Conservation (phyloP, 371 early-diverging fungal genomes). For the Chytridiales sp. region DNA sequence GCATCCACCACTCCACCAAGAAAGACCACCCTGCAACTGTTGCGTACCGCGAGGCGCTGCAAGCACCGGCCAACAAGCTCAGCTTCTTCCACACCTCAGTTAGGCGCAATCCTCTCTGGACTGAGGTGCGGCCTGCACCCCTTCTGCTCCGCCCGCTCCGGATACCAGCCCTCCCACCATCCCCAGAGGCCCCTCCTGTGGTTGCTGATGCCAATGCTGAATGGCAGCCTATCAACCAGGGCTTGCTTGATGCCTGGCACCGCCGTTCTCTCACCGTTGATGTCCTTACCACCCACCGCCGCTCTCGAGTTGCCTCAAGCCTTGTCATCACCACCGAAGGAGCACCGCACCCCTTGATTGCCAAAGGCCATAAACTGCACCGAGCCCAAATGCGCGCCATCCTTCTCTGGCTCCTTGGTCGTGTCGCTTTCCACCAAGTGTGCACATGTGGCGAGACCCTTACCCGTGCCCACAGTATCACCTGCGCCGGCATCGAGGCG, state of each 20-base stretch:
- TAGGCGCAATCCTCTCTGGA: neutral
- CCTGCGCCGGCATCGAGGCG: neutral
- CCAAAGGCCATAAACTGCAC: neutral
- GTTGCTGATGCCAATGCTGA: no score
- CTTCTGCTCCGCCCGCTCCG: neutral
- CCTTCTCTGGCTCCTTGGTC: conserved; percentile 13
- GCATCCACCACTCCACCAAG: conserved; percentile 11
- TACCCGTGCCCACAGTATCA: neutral
- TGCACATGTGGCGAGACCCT: conserved; percentile 9
- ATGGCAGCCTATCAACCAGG: neutral
- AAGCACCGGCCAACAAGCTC: neutral
- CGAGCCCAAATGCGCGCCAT: neutral
- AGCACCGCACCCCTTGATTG: neutral
- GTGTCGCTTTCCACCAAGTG: conserved; percentile 13
- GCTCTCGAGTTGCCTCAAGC: neutral
- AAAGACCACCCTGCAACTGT: conserved; percentile 2
- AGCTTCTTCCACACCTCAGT: neutral
- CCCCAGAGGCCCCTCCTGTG: neutral
- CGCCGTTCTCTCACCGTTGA: neutral
- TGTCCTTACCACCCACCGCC: neutral
- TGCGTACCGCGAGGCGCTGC: neutral
- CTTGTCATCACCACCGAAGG: neutral
- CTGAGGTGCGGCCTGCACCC: neutral
- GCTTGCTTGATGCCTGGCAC: neutral
- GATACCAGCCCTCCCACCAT: neutral